These are phyloP conservation scores for Rhizophora mangle DNA, from an alignment of 345 rosid species.

Conservation along the genomic window DNA sequence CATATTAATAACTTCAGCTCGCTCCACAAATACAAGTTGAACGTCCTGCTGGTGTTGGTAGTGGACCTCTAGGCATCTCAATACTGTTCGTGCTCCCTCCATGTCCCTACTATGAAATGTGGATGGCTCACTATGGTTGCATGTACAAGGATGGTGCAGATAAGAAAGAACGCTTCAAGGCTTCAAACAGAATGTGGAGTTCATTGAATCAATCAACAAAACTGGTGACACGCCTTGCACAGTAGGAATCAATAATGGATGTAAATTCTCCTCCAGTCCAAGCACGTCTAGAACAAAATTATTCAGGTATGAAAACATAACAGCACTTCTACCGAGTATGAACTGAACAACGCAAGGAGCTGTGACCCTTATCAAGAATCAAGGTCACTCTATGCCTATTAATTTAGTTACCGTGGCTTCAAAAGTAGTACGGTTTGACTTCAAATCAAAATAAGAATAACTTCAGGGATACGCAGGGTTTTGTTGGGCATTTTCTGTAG, in stretches of 20 bases:
- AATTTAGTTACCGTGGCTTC: not conserved
- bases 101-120: slow-evolving; percentile 28
- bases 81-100: slow-evolving; percentile 23
- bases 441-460: no score
- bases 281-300: not conserved
- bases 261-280: not conserved
- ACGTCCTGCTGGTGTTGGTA: not conserved
- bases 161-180: slow-evolving; percentile 28
- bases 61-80: slow-evolving; percentile 18
- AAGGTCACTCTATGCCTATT: slow-evolving; percentile 15
- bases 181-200: slow-evolving; percentile 45
- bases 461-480: slow-evolving; percentile 21
- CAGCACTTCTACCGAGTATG: slow-evolving; percentile 21
- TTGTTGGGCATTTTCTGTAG: slow-evolving; percentile 58
- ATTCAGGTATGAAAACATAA: slow-evolving; percentile 27
- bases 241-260: slow-evolving; percentile 44
- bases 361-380: slow-evolving; percentile 39
- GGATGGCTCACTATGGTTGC: slow-evolving; percentile 38
- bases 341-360: slow-evolving; percentile 51
- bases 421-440: not conserved
- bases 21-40: not conserved
- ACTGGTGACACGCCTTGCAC: slow-evolving; percentile 20
- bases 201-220: slow-evolving; percentile 36
- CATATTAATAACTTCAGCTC: not conserved
- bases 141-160: slow-evolving; percentile 31